Base-by-base conservation (phyloP, 805 yeast species). In the Clavispora fructus region DNA sequence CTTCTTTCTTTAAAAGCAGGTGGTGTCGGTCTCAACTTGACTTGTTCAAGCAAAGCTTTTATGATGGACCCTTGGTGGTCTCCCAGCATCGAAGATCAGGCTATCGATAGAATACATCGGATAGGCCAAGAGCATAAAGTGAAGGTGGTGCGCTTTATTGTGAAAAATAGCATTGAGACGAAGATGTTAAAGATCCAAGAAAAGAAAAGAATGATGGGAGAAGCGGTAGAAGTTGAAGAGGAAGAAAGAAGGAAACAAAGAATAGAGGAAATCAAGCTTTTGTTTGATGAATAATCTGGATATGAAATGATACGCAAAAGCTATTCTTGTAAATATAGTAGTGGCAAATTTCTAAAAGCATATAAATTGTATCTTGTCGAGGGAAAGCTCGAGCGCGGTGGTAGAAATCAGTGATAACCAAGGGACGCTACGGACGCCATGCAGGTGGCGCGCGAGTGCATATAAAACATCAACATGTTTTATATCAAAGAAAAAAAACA, bases 51-150 rank as follows among this genome's bases (percentile, higher is more conserved):
- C 0, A 75, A 79, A 31, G 97, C 95, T 2, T 89, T 82, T 55
- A 75, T 91, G 78, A 85, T 92, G 88, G 97, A 91, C 58, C 97
- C 97, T 0, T 91, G 96, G 94, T 91, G 97, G 97, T 87, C 94
- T 28, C 95, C 88, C 40, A 87, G 95, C 41, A 80, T 85, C 44
- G 96, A 89, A 57, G 88, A 87, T 42, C 97, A 89, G 62, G 96
- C 96, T 0, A 87, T 90, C 49, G 96, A 90, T 65, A 65, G 98
- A 56, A 77, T 92, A 14, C 97, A 91, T 60, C 76, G 98, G 54
- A 87, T 92, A 59, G 97, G 98, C 0, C 98, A 91, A 60, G 69
- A 69, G 10, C 77, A 73, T 25, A 75, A 74, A 37, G 97, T 92
- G 12, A 79, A 78, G 50, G 90, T 91, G 28, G 71, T 80, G 1